A percentile compares a stretch with the other conserved stretches of the same genome.
phyloP scores from a whole-genome alignment of 306 rosid species.

The Sicyos baderoa region DNA sequence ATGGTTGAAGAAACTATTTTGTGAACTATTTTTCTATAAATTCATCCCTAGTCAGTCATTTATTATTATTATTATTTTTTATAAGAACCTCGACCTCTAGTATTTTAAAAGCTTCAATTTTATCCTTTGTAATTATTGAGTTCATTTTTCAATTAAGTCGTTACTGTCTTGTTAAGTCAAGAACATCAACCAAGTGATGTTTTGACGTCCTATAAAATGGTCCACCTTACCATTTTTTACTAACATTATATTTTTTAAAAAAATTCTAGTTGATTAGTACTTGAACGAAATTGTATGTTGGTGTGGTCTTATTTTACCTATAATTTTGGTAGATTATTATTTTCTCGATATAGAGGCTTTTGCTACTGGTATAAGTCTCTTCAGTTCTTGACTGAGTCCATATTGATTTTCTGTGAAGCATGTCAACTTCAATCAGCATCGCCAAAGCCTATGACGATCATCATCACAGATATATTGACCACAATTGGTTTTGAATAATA shows the following conservation, averaged over 20 bases:
- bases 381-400: slow-evolving; percentile 38
- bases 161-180: not conserved
- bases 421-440: slow-evolving; percentile 35
- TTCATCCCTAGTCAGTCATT: not conserved
- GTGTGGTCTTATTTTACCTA: not conserved
- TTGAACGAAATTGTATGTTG: not conserved
- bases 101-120: not conserved
- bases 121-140: not conserved
- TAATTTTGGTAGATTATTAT: slow-evolving; percentile 5
- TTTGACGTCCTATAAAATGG: not conserved
- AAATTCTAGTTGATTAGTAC: not conserved
- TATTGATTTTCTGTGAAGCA: slow-evolving; percentile 49
- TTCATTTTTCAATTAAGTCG: not conserved
- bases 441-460: slow-evolving; percentile 60
- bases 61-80: not conserved
- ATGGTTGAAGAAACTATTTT: not conserved
- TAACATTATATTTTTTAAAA: not conserved
- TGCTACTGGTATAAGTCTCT: slow-evolving; percentile 24
- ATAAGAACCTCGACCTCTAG: not conserved
- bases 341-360: slow-evolving; percentile 14
- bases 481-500: slow-evolving; percentile 49
- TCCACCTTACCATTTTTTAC: not conserved
- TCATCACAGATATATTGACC: slow-evolving; percentile 53
- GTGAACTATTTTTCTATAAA: not conserved
- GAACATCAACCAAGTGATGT: not conserved